Evolutionary conservation across 176 grass and related monocot genomes (phyloP), one percentile per base, ranked within the genome.

Genomic region (Oryza australiensis): DNA sequence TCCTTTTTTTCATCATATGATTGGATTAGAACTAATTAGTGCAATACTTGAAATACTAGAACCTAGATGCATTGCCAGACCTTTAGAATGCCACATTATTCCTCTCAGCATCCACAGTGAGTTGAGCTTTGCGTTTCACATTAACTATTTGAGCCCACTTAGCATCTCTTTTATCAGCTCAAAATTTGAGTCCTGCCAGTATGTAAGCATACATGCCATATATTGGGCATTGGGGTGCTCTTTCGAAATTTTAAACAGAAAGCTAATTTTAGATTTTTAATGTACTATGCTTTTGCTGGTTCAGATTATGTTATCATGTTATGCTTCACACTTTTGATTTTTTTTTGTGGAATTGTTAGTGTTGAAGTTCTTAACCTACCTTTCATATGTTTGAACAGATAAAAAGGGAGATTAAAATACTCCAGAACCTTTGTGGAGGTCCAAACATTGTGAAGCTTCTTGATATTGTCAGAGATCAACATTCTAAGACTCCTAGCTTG

Each of bases 371-470:
- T 66, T 85, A 70, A 78, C 38, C 42, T 29, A 72, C 40, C 9
- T 80, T 62, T 72, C 14, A 22, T 72, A 30, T 73, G 27, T 82
- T 66, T 80, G 79, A 90, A 72, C 91, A 99, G 97, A 99, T 99
- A 62, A 99, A 96, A 85, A 99, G 97, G 80, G 97, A 99, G 90
- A 94, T 92, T 46, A 99, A 99, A 93, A 99, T 99, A 92, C 93
- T 99, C 72, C 93, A 99, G 82, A 99, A 99, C 85, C 89, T 99
- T 40, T 92, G 91, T 85, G 97, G 97, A 27, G 97, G 97, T 68
- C 89, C 97, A 75, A 99, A 99, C 78, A 86, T 99, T 53, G 87
- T 99, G 30, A 96, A 99, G 66, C 77, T 99, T 62, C 76, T 96
- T 77, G 93, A 99, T 84, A 94, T 99, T 87, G 91, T 99, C 49